Evolutionary conservation across 1,284 basidiomycete genomes (phyloP).

Genomic region (Ganoderma boninense): DNA sequence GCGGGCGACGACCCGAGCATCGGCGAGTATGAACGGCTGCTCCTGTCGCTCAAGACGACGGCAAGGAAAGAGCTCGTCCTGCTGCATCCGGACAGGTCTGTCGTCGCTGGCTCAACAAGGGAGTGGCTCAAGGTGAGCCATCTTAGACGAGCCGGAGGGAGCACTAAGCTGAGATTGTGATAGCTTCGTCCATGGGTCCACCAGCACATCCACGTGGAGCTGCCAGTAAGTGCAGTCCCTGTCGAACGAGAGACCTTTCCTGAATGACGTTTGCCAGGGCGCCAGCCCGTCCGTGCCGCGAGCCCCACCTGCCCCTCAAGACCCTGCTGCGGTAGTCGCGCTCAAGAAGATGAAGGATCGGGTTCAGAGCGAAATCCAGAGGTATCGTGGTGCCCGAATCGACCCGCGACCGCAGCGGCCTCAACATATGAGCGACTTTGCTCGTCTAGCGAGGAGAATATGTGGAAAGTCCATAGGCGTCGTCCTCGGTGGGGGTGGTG

Average conservation of each 20-base stretch:
- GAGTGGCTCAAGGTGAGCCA: conserved; percentile 90
- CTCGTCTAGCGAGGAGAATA: conserved; percentile 88
- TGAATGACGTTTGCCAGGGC: conserved; percentile 50
- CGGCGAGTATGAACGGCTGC: conserved; percentile 92
- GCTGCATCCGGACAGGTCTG: conserved; percentile 91
- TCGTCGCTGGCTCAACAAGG: conserved; percentile 91
- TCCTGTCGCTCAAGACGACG: conserved; percentile 96
- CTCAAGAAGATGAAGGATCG: conserved; percentile 92
- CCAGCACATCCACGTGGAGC: conserved; percentile 91
- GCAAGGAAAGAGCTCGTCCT: conserved; percentile 97
- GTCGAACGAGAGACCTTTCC: not conserved
- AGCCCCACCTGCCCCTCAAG: conserved; percentile 63
- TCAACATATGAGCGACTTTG: conserved; percentile 91
- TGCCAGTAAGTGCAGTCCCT: conserved; percentile 62
- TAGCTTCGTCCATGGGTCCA: conserved; percentile 95
- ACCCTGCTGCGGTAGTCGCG: conserved; percentile 90
- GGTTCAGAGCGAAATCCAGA: conserved; percentile 89
- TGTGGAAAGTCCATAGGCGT: conserved; percentile 95
- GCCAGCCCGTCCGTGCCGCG: conserved; percentile 74
- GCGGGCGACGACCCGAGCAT: conserved; percentile 92
- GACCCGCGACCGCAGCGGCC: conserved; percentile 77
- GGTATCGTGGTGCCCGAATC: conserved; percentile 80
- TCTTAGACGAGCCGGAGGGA: not conserved
- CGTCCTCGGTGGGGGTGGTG: conserved; percentile 96
- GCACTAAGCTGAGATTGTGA: not conserved